These are phyloP conservation scores for Chrysosphaeria jannelii DNA, from an alignment of 2,329 filamentous ascomycete genomes.

Conservation along the genomic window DNA sequence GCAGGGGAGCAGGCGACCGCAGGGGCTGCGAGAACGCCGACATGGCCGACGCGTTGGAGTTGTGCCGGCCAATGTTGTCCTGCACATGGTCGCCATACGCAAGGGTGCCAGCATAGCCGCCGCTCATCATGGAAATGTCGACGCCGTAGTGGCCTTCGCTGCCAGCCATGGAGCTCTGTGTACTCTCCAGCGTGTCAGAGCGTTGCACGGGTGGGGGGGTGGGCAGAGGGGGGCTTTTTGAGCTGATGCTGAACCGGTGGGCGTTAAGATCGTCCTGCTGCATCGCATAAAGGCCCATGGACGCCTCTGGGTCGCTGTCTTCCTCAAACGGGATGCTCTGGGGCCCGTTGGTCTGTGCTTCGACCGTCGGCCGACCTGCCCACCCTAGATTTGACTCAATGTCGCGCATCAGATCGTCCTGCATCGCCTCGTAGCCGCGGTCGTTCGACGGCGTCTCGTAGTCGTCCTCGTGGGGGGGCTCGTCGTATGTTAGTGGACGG, in stretches of 20 bases:
- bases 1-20: constrained; percentile 13
- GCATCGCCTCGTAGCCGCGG: constrained; percentile 9
- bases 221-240: constrained; percentile 6
- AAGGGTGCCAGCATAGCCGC: constrained; percentile 28
- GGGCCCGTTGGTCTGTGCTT: too few relatives aligned
- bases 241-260: constrained; percentile 23
- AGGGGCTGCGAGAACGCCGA: constrained; percentile 7
- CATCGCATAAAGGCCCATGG: constrained; percentile 59
- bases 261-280: constrained; percentile 58
- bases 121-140: constrained; percentile 46
- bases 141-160: constrained; percentile 13
- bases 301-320: constrained; percentile 68
- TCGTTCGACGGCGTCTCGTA: constrained; percentile 6
- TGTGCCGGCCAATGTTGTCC: constrained; percentile 10
- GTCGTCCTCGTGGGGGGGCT: constrained; percentile 12
- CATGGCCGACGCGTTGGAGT: too few relatives aligned
- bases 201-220: constrained; percentile 5
- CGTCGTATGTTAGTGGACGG: constrained; percentile 14
- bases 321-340: constrained; percentile 13
- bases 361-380: background rate
- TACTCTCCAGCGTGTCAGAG: too few relatives aligned
- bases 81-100: constrained; percentile 17
- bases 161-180: constrained; percentile 12
- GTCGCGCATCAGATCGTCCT: constrained; percentile 25
- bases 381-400: constrained; percentile 12